Evolutionary conservation across 495 filamentous ascomycete species (phyloP).

Genomic region (Neurospora hispaniola): DNA sequence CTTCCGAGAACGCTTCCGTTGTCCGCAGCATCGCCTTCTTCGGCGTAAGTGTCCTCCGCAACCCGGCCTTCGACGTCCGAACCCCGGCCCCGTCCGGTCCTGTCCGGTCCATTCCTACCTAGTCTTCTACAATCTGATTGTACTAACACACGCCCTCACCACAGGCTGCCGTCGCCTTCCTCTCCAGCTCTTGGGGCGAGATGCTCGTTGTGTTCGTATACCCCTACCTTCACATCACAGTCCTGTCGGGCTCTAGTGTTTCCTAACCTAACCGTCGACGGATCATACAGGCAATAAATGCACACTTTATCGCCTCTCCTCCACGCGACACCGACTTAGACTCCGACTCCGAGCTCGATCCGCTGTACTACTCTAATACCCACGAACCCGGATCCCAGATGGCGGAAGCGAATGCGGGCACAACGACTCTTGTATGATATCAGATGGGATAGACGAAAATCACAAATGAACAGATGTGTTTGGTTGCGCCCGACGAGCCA

Average conservation of each 20-base stretch:
- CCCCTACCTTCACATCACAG: background rate
- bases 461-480: background rate
- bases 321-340: background rate
- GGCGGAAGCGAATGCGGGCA: background rate
- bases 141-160: constrained; percentile 13
- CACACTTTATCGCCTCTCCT: background rate
- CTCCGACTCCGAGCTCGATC: background rate
- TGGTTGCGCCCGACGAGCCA: background rate
- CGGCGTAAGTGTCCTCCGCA: constrained; percentile 43
- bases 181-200: constrained; percentile 64
- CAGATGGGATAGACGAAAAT: background rate
- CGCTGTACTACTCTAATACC: background rate
- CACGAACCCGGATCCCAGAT: background rate
- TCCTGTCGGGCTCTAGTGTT: background rate
- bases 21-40: constrained; percentile 64
- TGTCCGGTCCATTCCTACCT: background rate
- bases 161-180: constrained; percentile 61
- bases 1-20: constrained; percentile 63
- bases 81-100: background rate
- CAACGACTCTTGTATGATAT: background rate
- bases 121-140: background rate
- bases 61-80: background rate
- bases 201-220: constrained; percentile 13
- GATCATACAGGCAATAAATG: background rate
- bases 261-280: background rate